Percentiles rank a stretch among this genome's conserved stretches.
These are phyloP conservation scores for Sclerotinia nivalis DNA, from an alignment of 2,329 filamentous ascomycete genomes.

Conservation along the genomic window DNA sequence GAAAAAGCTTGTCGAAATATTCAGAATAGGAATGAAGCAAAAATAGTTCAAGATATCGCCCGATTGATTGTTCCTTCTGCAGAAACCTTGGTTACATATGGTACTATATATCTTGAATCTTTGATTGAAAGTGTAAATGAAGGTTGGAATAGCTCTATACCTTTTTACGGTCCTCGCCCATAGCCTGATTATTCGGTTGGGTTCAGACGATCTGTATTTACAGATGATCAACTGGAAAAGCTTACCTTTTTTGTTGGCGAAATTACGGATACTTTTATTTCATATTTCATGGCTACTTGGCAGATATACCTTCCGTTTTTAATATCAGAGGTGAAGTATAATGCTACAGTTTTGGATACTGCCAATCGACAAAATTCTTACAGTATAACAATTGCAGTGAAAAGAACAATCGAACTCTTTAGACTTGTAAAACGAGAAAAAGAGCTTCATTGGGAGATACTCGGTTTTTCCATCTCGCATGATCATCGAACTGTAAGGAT, in stretches of 20 bases:
- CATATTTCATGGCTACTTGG: conserved; percentile 47
- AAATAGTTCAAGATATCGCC: conserved; percentile 2
- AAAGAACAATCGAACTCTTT: conserved; percentile 37
- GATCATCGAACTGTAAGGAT: conserved; percentile 35
- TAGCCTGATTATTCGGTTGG: conserved; percentile 49
- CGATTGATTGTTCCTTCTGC: conserved; percentile 14
- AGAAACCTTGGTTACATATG: background rate
- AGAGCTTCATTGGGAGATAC: conserved; percentile 42
- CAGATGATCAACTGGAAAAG: conserved; percentile 45
- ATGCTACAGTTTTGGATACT: conserved; percentile 43
- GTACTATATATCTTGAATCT: conserved; percentile 34
- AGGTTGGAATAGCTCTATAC: conserved; percentile 46
- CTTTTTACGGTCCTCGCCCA: conserved; percentile 39
- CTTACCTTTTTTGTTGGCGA: conserved; percentile 41
- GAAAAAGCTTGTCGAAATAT: background rate
- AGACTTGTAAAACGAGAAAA: conserved; percentile 27
- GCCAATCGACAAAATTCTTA: conserved; percentile 44
- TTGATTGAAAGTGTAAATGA: conserved; percentile 47
- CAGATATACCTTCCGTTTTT: conserved; percentile 54
- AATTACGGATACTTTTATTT: conserved; percentile 33
- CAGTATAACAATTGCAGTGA: conserved; percentile 46
- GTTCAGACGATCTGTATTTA: conserved; percentile 46
- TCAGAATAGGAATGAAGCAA: background rate
- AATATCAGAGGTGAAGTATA: conserved; percentile 51
- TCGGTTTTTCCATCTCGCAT: conserved; percentile 45